phyloP scores from a whole-genome alignment of 352 stramenopile genomes.

The Phytophthora fragariaefolia region DNA sequence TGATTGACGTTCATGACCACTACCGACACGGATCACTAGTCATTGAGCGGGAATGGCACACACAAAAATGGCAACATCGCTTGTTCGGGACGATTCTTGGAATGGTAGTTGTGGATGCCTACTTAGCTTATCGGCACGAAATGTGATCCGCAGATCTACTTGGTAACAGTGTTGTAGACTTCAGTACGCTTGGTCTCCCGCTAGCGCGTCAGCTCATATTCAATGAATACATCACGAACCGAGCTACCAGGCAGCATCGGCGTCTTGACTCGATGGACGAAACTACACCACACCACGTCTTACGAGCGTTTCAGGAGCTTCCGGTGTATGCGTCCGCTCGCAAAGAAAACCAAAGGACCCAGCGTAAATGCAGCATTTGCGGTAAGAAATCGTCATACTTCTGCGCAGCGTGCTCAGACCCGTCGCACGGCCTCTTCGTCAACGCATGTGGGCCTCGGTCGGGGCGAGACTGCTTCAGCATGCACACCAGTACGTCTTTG shows the following conservation, averaged over 20 bases:
- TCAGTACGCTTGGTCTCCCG: background rate
- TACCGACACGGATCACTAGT: background rate
- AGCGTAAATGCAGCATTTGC: background rate
- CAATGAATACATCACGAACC: too few relatives aligned
- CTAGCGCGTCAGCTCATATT: background rate
- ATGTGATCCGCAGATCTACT: background rate
- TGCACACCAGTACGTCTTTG: background rate
- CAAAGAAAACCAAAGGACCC: background rate
- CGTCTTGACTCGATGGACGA: too few relatives aligned
- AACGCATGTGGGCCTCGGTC: background rate
- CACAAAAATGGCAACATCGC: background rate
- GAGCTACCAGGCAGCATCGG: too few relatives aligned
- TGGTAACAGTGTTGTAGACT: background rate
- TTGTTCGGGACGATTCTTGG: background rate
- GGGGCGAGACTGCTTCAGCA: background rate
- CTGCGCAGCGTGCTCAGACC: background rate
- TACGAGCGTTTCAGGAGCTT: background rate
- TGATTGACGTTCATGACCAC: background rate
- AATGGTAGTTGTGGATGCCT: background rate
- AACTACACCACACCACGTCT: too few relatives aligned
- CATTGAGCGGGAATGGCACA: background rate
- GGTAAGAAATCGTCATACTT: background rate
- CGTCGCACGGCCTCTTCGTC: background rate
- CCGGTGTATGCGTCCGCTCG: background rate
- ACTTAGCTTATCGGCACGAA: background rate